phyloP scores from a whole-genome alignment of 2,329 filamentous ascomycete genomes.

The Xylariomycetidae sp. region DNA sequence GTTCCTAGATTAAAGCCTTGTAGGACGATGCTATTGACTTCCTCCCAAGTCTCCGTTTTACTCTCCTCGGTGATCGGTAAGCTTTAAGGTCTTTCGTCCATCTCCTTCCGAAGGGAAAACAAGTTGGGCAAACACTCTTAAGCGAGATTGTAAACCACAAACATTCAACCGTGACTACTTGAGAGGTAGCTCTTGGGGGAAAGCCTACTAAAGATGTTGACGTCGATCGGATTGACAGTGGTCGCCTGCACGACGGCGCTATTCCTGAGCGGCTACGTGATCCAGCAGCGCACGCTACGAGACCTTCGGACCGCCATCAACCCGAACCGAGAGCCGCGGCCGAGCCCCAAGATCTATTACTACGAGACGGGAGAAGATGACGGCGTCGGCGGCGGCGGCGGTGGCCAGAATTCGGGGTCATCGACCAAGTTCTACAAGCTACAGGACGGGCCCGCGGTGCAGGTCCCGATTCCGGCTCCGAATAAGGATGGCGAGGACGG shows the following conservation, averaged over 20 bases:
- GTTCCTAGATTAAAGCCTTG: too few relatives aligned
- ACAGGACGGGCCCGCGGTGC: too few relatives aligned
- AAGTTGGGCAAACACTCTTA: too few relatives aligned
- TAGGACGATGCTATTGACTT: constrained; percentile 55
- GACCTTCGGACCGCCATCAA: constrained; percentile 71
- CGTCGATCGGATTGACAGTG: constrained; percentile 40
- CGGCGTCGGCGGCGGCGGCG: constrained; percentile 24
- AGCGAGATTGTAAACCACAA: too few relatives aligned
- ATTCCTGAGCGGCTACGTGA: constrained; percentile 80
- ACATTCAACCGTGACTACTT: too few relatives aligned
- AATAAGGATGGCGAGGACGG: constrained; percentile 16
- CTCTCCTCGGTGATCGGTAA: constrained; percentile 61
- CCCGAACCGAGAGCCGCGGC: constrained; percentile 36
- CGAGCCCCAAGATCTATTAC: constrained; percentile 42
- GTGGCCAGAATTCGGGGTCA: background rate
- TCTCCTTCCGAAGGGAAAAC: too few relatives aligned
- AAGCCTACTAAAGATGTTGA: constrained; percentile 2
- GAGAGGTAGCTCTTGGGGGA: too few relatives aligned
- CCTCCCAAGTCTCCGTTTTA: constrained; percentile 65
- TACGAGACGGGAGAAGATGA: constrained; percentile 15
- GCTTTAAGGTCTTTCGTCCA: too few relatives aligned
- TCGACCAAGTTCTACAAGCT: background rate
- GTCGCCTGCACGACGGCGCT: constrained; percentile 74
- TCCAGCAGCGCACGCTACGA: constrained; percentile 81
- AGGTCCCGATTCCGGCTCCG: too few relatives aligned